These are phyloP conservation scores for Porphyrellus cyaneotinctus DNA, from an alignment of 768 basidiomycete species.

Conservation along the genomic window DNA sequence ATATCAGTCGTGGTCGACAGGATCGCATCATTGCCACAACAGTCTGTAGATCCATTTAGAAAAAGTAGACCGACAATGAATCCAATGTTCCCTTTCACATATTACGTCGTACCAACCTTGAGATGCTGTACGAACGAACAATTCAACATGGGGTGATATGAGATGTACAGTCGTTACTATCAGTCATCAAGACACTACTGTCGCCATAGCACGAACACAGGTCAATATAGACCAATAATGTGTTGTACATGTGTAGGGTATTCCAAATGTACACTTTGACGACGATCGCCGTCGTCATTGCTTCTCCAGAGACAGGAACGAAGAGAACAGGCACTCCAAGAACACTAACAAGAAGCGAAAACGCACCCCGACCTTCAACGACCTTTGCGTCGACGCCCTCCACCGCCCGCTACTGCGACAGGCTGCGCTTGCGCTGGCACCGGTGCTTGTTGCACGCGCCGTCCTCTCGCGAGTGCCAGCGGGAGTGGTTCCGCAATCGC, in stretches of 20 bases:
- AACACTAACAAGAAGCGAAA: background rate
- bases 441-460: background rate
- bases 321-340: background rate
- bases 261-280: background rate
- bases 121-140: no score
- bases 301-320: background rate
- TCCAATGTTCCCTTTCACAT: no score
- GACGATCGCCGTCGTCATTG: background rate
- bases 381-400: slow-evolving; percentile 8
- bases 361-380: background rate
- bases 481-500: background rate
- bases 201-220: background rate
- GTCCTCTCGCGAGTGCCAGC: background rate
- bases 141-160: no score
- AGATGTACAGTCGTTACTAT: background rate
- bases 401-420: slow-evolving; percentile 1
- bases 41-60: background rate
- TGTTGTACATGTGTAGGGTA: background rate
- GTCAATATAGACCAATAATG: slow-evolving; percentile 1
- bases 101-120: background rate
- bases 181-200: background rate
- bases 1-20: background rate
- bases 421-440: background rate
- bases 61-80: background rate
- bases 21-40: background rate